Evolutionary conservation across 1,284 basidiomycete species (phyloP), one percentile per base, ranked within the genome.

Genomic region (Pterulicium gracile): DNA sequence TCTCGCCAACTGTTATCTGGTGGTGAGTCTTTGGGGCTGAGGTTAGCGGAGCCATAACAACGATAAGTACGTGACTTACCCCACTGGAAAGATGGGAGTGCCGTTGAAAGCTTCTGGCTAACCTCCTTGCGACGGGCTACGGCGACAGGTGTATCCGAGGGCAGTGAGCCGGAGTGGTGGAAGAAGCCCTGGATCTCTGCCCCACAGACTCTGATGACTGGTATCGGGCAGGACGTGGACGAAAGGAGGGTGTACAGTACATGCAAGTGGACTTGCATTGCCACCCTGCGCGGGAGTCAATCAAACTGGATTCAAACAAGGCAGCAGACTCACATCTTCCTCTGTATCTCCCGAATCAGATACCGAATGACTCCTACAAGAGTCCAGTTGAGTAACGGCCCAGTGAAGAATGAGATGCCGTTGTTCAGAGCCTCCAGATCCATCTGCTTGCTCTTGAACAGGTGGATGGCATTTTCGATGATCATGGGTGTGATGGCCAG

Each of bases 331-430:
- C 52, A 87, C 86, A 68, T 68, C 54, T 67, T 70, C 24, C 69
- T 65, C 45, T 77, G 68, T 22, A 84, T 69, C 47, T 88, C 82
- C 48, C 63, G 67, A 24, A 79, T 57, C 45, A 89, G 65, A 1
- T 70, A 73, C 56, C 75, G 76, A 43, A 88, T 67, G 14, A 88
- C 77, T 2, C 82, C 81, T 1, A 80, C 77, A 3, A 88, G 70
- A 0, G 86, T 88, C 87, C 86, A 89, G 51, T 76, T 81, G 24
- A 89, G 66, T 13, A 88, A 64, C 0, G 79, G 75, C 2, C 78
- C 77, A 13, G 75, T 69, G 56, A 89, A 88, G 59, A 84, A 89
- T 3, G 81, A 79, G 27, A 87, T 69, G 1, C 86, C 86, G 51
- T 82, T 87, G 56, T 73, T 73, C 18, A 88, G 61, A 5, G 72